Base-by-base conservation (phyloP, 768 basidiomycete genomes). In the Xerocomus potaroensis region DNA sequence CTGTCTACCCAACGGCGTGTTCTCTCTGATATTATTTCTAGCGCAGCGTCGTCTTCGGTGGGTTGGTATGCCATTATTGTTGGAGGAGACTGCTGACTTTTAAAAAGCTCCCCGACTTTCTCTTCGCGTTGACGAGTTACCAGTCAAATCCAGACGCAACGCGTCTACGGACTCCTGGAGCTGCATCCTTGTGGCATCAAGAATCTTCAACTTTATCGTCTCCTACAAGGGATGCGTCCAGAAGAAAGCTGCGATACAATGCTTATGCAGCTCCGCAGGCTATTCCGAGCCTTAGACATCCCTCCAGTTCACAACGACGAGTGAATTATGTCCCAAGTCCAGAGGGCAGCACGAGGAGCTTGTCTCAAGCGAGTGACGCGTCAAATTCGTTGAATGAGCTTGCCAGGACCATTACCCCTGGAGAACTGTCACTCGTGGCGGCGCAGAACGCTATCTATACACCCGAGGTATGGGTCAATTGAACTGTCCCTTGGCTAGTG, bases 31-130 rank as follows among this genome's bases (percentile, higher is more conserved):
- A 73, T 84, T 39, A 55, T 84, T 32, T 62, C 68, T 3, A 67
- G 59, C n/a, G 74, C 79, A 23, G 60, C 63, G 31, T 79, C 83
- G 2, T 69, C 78, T 41, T 78, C 86, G 26, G 87, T 86, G 58
- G 53, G 78, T 57, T 34, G 37, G 26, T 39, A 40, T 23, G 41
- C 41, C 35, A 19, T 21, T 24, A 11, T 56, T 23, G 21, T 45
- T 43, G 37, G 34, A 21, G 46, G 27, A 14, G 44, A 31, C 51
- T 8, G 26, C 43, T 47, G 24, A 56, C 26, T 34, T 31, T 32
- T 35, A 29, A 41, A 23, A 56, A 90, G 89, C 75, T 90, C 35
- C 88, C 87, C 18, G 87, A 85, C 54, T 84, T 89, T 48, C 62
- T 84, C 33, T 51, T 63, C 23, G 73, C 81, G 4, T 61, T 88